These are phyloP conservation scores for Tulasnella sp. DNA, from an alignment of 768 basidiomycete species.

Conservation along the genomic window DNA sequence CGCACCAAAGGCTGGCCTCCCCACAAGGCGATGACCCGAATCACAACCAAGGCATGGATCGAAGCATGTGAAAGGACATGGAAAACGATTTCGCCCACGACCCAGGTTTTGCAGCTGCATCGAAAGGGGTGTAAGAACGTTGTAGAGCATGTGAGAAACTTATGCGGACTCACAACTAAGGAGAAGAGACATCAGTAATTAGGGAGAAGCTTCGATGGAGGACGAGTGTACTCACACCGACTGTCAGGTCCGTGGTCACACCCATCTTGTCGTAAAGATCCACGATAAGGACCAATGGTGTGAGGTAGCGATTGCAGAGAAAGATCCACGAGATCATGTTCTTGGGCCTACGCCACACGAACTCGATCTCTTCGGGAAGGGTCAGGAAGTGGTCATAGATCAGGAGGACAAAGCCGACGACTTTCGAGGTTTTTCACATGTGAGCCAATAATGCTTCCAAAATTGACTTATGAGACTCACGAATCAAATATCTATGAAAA, in stretches of 20 bases:
- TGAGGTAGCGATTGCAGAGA: background rate
- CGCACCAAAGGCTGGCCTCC: background rate
- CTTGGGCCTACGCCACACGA: background rate
- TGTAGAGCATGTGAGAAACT: background rate
- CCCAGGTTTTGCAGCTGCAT: background rate
- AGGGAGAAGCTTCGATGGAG: background rate
- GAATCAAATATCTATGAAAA: background rate
- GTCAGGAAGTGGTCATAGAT: constrained; percentile 8
- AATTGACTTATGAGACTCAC: background rate
- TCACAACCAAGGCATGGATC: constrained; percentile 1
- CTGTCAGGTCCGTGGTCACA: background rate
- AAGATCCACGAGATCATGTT: constrained; percentile 7
- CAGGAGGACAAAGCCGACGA: background rate
- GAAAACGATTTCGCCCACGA: background rate
- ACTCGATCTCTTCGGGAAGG: background rate
- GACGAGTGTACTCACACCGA: background rate
- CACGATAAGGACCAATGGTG: background rate
- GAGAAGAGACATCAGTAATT: background rate
- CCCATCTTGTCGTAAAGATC: constrained; percentile 7
- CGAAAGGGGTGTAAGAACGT: background rate
- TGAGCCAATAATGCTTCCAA: background rate
- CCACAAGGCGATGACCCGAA: constrained; percentile 6
- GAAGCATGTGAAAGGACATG: background rate
- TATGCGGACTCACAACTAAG: background rate
- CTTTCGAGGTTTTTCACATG: background rate